phyloP scores from a whole-genome alignment of 1,284 basidiomycete genomes.

The Apiotrichum mycotoxinovorans region DNA sequence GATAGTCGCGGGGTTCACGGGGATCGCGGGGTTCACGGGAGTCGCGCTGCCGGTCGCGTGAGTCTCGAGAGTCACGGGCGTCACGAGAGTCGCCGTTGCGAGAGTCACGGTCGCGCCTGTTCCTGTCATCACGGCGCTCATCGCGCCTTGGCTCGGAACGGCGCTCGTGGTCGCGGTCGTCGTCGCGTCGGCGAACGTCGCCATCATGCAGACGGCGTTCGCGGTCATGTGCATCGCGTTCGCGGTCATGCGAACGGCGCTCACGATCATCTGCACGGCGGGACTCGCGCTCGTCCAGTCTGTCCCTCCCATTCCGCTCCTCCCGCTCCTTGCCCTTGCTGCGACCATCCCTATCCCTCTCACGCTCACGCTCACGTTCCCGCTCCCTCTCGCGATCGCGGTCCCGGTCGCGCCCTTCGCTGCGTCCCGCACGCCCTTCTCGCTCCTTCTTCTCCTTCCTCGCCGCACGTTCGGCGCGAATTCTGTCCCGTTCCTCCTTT shows the following conservation, averaged over 20 bases:
- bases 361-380: constrained; percentile 2
- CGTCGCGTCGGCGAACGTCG: neutral
- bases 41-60: neutral
- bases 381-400: constrained; percentile 9
- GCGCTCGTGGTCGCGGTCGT: constrained; percentile 1
- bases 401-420: neutral
- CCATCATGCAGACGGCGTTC: neutral
- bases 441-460: constrained; percentile 20
- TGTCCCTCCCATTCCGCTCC: constrained; percentile 3
- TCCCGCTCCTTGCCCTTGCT: constrained; percentile 2
- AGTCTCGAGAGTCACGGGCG: neutral
- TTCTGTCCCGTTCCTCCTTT: constrained; percentile 31
- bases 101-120: neutral
- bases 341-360: neutral
- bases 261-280: neutral
- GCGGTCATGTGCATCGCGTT: neutral
- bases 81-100: neutral
- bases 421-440: constrained; percentile 5
- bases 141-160: neutral
- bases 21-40: neutral
- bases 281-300: neutral
- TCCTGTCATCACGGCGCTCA: constrained; percentile 6
- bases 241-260: neutral
- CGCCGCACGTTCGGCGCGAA: constrained; percentile 15
- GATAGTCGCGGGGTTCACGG: neutral